Evolutionary conservation across 805 yeast genomes (phyloP), one percentile per base, ranked within the genome.

Genomic region (Kluyveromyces dobzhanskii): DNA sequence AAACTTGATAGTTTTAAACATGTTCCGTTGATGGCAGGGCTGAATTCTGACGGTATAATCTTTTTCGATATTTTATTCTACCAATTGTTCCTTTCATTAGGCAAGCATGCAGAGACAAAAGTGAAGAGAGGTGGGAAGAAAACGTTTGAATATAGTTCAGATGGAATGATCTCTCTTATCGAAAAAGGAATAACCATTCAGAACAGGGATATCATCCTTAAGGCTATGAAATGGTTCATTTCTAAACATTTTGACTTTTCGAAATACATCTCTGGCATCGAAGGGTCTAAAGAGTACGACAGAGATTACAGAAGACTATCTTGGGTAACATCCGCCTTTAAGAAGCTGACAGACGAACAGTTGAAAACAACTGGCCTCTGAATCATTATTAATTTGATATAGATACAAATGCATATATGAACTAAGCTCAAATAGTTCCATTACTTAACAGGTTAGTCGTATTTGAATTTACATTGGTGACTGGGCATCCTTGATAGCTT

Each of bases 21-120:
- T 5, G 73, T 85, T 24, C 83, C 90, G 48, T 80, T 88, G 42
- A 59, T 88, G 41, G 75, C 86, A 0, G 75, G 78, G 0, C 62
- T 83, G 10, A 67, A 70, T 17, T 51, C 71, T 0, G 88, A 85
- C 45, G 69, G 78, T 2, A 69, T 69, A 28, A 58, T 86, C 16
- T 85, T 90, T 50, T 44, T 85, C 46, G 96, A 90, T 53, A 70
- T 86, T 21, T 58, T 85, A 37, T 59, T 88, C 38, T 80, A 82
- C 18, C 75, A 81, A 5, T 67, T 86, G 46, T 67, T 85, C 30
- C 80, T 83, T 43, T 64, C 66, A 12, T 49, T 82, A 7, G 94
- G 76, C 9, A 80, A 76, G 54, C 73, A 72, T 49, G 74, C 82
- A 0, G 84, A 78, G 50, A 50, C 56, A 12, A 68, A 53, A n/a